Evolutionary conservation across 352 stramenopile species (phyloP), one percentile per base, ranked within the genome.

Genomic region (Globisporangium sylvaticum): DNA sequence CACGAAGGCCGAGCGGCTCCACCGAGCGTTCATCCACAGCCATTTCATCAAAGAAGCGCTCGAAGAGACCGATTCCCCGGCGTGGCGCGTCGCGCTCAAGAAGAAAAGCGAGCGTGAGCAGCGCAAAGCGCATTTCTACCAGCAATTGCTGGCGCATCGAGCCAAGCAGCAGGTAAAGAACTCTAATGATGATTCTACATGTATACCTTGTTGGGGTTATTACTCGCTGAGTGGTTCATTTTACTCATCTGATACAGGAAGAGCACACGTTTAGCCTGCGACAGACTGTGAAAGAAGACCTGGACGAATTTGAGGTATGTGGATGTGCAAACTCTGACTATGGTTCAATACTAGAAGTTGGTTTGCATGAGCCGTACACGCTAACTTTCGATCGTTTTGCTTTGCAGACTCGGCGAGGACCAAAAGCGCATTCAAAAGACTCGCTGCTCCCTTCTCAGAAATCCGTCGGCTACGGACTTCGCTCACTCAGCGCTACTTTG

Each of bases 1-100:
- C 27, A 90, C 80, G 1, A 90, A 89, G 46, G 83, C 83, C 9
- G 84, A 92, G 69, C 80, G 87, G 58, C 65, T 92, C 14, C 87
- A 91, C 69, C 73, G 72, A 8, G 81, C 81, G 5, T 90, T 86
- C 55, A 77, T 91, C 37, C 80, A 91, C 60, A 90, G 78, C 44
- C 74, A 84, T 42, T 92, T 83, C 42, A 91, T 91, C 66, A 90
- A 91, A 58, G 82, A 84, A 56, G 79, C 79, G 9, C 66, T 92
- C 0, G 79, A 91, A 34, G 84, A 92, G 66, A 89, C 83, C 3
- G 78, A 92, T 4, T 90, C 81, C 18, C 79, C 82, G 0, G 79
- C 81, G 29, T 94, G 83, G 84, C 81, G 78, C 55, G 55, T 78
- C 7, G 86, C 83, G 15, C 57, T 90, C 10, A 56, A 87, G 46